Base-by-base conservation (phyloP, 2,329 filamentous ascomycete species). In the Chrysoporthe puriensis region DNA sequence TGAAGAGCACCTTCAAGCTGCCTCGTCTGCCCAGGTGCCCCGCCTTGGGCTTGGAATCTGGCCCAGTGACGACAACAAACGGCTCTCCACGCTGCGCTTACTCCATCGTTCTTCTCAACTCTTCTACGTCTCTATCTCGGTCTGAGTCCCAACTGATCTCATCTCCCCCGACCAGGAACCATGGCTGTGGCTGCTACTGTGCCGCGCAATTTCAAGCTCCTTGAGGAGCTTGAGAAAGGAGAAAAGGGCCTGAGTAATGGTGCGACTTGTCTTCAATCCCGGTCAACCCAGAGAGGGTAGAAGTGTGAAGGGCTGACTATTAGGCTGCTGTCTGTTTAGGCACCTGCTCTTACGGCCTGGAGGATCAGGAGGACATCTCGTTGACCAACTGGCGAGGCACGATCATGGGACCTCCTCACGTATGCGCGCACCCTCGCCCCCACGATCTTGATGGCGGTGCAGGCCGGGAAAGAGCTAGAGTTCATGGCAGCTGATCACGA, bases 311-410 rank as follows among this genome's bases (percentile, higher is more conserved):
- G 46, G 50, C 67, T 67, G 56, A 70, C 58, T 54, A n/a, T 43
- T 21, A 14, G 43, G 48, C 57, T 36, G 34, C 21, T 61, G 36
- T n/a, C 46, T 14, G 26, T 48, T 36, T 43, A 96, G 96, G 98
- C 83, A 94, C 94, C 70, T 98, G 95, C 83, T 98, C 96, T 57
- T 98, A 98, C 75, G 96, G 96, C 74, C 88, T 99, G 66, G 93
- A 95, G 72, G 94, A 98, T 79, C 90, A 92, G 60, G 94, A 97
- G 77, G 96, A 99, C 76, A 87, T 97, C 72, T 88, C 96, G 80
- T 97, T 99, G 94, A 95, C 92, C 71, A 94, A 97, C 84, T 99
- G 96, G 96, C 97, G 97, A 76, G 96, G 95, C 75, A 99, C 96
- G 18, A 98, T 99, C 72, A 89, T 97, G 62, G 96, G 96, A 1